Evolutionary conservation across 2,329 filamentous ascomycete genomes (phyloP).

Genomic region (Fusarium redolens): DNA sequence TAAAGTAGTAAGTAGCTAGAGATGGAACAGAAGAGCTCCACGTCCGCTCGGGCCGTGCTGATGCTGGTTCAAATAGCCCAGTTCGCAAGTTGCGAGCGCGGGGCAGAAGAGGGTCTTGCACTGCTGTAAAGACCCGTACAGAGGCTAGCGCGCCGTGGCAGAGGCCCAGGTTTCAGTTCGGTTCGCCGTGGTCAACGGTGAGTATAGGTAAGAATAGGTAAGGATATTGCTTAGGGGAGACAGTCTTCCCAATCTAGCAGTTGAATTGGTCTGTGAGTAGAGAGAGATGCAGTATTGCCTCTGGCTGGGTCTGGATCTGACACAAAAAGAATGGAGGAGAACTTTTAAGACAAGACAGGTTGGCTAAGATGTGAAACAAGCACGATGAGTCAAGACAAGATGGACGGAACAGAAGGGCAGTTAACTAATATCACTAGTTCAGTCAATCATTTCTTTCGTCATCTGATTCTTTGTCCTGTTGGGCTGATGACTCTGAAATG

Average conservation of each 20-base stretch:
- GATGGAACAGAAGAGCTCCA: conserved; percentile 39
- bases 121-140: conserved; percentile 12
- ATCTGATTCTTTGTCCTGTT: conserved; percentile 37
- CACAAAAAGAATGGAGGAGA: neutral
- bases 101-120: conserved; percentile 35
- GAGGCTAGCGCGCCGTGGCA: conserved; percentile 37
- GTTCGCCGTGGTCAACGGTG: conserved; percentile 44
- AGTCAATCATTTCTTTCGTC: conserved; percentile 18
- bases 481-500: conserved; percentile 36
- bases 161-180: conserved; percentile 47
- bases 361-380: conserved; percentile 23
- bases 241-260: neutral
- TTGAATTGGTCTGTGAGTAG: neutral
- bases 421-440: neutral
- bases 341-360: conserved; percentile 32
- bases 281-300: neutral
- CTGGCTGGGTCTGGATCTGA: conserved; percentile 2
- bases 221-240: conserved; percentile 29
- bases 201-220: conserved; percentile 38
- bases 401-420: conserved; percentile 4
- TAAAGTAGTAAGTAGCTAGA: conserved; percentile 22
- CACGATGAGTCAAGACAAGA: conserved; percentile 19
- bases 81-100: conserved; percentile 24
- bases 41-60: conserved; percentile 40
- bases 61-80: conserved; percentile 40